Percentiles rank a stretch among this genome's conserved stretches.
Conservation (phyloP, 2,329 filamentous ascomycete species). For the Paradendryphiella salina region DNA sequence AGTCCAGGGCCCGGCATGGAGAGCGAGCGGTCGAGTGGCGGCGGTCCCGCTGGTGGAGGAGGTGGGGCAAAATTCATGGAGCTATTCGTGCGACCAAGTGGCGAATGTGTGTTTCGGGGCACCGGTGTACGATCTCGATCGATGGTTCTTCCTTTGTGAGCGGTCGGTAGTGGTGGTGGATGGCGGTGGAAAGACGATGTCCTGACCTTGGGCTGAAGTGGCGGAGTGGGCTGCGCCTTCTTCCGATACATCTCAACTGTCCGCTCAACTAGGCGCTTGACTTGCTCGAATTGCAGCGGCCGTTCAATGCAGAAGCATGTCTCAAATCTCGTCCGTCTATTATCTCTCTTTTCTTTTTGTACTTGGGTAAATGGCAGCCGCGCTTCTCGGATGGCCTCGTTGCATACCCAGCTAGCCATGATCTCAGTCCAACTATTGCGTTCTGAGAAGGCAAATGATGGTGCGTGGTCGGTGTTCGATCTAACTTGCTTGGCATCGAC, state of each 20-base stretch:
- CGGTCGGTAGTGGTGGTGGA: conserved; percentile 12
- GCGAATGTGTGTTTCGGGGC: conserved; percentile 20
- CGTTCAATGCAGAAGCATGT: conserved; percentile 43
- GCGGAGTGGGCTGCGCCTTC: conserved; percentile 21
- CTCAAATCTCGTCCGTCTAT: conserved; percentile 40
- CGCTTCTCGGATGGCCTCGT: conserved; percentile 44
- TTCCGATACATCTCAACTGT: conserved; percentile 45
- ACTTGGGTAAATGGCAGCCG: conserved; percentile 37
- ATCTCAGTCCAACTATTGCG: conserved; percentile 44
- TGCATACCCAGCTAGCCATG: conserved; percentile 45
- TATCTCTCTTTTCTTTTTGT: conserved; percentile 40
- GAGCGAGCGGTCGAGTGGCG: conserved; percentile 32
- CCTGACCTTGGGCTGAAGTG: conserved; percentile 13
- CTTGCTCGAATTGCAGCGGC: conserved; percentile 41
- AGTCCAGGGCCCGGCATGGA: conserved; percentile 30
- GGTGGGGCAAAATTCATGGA: conserved; percentile 17
- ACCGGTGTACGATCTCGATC: conserved; percentile 36
- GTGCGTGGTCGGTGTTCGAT: conserved; percentile 34
- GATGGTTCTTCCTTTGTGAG: conserved; percentile 6
- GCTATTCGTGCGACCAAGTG: conserved; percentile 29
- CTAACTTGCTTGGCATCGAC: conserved; percentile 39
- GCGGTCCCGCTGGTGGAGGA: conserved; percentile 20
- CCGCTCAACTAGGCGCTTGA: conserved; percentile 45
- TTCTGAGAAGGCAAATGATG: conserved; percentile 35
- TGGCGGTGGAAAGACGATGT: conserved; percentile 30